A percentile compares a stretch with the other conserved stretches of the same genome.
Evolutionary conservation across 306 rosid species (phyloP).

Genomic region (Trifolium pratense): DNA sequence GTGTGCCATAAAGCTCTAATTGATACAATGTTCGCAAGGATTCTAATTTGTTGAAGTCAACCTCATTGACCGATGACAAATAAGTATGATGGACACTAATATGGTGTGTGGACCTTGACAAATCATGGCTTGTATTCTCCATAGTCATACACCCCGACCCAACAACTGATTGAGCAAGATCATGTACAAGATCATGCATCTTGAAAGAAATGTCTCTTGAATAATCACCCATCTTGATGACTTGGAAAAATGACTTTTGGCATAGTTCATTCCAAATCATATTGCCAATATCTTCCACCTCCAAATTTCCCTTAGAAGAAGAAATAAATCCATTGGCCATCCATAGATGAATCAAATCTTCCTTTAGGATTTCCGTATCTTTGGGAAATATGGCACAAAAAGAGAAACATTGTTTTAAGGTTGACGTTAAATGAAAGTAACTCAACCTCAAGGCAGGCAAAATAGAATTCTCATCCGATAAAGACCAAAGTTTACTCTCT

Average conservation of each 20-base stretch:
- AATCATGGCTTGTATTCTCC: background rate
- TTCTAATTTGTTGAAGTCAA: too few species aligned
- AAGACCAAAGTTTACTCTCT: background rate
- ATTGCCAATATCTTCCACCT: background rate
- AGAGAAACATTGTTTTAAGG: background rate
- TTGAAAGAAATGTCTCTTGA: background rate
- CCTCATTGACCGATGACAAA: too few species aligned
- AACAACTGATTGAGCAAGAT: background rate
- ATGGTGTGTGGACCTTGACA: slow-evolving; percentile 5
- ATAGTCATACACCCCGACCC: background rate
- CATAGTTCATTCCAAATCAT: background rate
- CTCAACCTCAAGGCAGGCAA: slow-evolving; percentile 9
- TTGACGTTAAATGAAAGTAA: slow-evolving; percentile 2
- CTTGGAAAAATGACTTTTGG: slow-evolving; percentile 8
- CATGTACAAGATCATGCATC: slow-evolving; percentile 23
- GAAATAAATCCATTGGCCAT: background rate
- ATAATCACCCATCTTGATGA: background rate
- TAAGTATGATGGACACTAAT: background rate
- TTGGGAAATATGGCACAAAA: slow-evolving; percentile 31
- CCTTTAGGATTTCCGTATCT: background rate
- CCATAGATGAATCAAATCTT: slow-evolving; percentile 3
- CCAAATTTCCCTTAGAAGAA: background rate
- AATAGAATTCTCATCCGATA: background rate
- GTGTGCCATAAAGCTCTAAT: too few species aligned
- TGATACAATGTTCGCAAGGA: background rate